A percentile compares a stretch with the other conserved stretches of the same genome.
phyloP scores from a whole-genome alignment of 2,329 filamentous ascomycete genomes.

The Sporothrix globosa region DNA sequence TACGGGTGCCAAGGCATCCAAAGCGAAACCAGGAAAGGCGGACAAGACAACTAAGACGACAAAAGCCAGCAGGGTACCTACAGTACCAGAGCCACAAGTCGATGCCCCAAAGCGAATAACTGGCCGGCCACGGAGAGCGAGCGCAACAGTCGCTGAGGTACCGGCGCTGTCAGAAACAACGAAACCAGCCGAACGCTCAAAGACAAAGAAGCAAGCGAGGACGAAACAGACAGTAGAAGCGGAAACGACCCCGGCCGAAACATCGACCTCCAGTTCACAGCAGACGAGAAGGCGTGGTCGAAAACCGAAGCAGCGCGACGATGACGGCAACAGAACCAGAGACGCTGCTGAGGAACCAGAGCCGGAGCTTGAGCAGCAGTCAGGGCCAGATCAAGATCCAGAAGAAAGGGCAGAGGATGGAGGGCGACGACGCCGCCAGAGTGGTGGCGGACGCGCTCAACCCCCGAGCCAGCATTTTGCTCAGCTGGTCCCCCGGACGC shows the following conservation, averaged over 20 bases:
- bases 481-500: conserved; percentile 56
- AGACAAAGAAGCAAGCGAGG: conserved; percentile 1
- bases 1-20: neutral
- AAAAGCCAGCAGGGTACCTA: neutral
- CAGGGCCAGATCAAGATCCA: neutral
- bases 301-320: conserved; percentile 1
- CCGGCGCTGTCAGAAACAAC: neutral
- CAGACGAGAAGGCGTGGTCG: conserved; percentile 2
- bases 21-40: conserved; percentile 4
- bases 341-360: neutral
- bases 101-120: conserved; percentile 4
- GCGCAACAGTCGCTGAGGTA: neutral
- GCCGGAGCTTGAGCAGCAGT: neutral
- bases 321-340: neutral
- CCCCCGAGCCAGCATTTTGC: conserved; percentile 45
- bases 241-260: neutral
- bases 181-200: neutral
- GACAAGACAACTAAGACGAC: neutral
- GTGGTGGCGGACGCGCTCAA: neutral
- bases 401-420: neutral
- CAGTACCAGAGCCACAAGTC: neutral
- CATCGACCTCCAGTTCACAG: neutral
- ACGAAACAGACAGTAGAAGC: neutral
- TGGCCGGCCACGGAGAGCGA: conserved; percentile 15
- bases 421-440: neutral